Conservation (phyloP, 78 protist genomes). For the Dictyostelium discoideum region DNA sequence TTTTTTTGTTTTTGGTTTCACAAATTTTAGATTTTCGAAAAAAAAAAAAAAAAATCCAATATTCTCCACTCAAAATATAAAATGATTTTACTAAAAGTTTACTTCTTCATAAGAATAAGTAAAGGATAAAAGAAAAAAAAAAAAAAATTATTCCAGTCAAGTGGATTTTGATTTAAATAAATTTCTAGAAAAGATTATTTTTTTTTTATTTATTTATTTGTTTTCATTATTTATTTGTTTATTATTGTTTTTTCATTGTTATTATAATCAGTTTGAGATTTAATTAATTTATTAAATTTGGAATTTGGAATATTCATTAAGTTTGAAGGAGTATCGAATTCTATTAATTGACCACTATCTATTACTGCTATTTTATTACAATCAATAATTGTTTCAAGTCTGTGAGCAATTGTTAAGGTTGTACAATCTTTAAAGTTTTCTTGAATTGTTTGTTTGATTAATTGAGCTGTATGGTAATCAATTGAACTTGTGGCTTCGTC, state of each 20-base stretch:
- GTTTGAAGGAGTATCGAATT: constrained; percentile 78
- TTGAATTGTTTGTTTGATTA: constrained; percentile 45
- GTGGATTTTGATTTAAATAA: no score
- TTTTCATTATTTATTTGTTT: no score
- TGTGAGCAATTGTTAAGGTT: constrained; percentile 95
- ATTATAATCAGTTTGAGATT: constrained; percentile 10
- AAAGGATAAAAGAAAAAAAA: no score
- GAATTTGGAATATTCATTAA: background rate
- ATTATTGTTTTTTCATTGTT: background rate
- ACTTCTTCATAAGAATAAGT: no score
- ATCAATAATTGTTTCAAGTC: constrained; percentile 95
- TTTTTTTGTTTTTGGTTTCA: no score
- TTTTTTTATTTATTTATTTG: no score
- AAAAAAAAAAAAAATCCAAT: no score
- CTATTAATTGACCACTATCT: constrained; percentile 62
- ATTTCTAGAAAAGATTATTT: no score
- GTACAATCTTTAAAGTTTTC: constrained; percentile 82
- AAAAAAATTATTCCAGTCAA: no score
- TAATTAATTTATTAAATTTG: background rate
- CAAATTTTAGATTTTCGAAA: no score
- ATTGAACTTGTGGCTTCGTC: constrained; percentile 97
- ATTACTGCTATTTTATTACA: constrained; percentile 71
- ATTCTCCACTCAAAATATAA: no score
- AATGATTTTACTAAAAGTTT: no score
- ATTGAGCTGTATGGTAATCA: constrained; percentile 90